Base-by-base conservation (phyloP, 179 eudicot species). In the Heliamphora pulchella region DNA sequence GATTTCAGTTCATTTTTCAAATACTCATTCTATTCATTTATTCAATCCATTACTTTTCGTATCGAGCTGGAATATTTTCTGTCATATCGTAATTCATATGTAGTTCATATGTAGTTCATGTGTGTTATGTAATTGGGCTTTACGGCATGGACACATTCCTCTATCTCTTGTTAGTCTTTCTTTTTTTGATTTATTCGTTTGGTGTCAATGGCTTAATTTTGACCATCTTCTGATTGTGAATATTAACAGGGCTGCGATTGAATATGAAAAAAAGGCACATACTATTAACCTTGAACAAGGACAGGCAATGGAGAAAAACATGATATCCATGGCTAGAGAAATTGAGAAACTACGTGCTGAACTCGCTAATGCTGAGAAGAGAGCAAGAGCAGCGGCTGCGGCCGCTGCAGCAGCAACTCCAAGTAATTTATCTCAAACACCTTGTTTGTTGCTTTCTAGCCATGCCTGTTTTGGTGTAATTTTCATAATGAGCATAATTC, bases 361-460 rank as follows among this genome's bases (percentile, higher is more conserved):
- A 82, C 92, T 94, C 79, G 90, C 87, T 63, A 82, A 91, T 86
- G 95, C 97, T 2, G 90, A 91, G 86, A 90, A 91, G 85, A 87
- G 91, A 76, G 93, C 91, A 10, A 87, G 85, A 85, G 94, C 89
- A 75, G 89, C 89, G 0, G 86, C 89, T 0, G 93, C 92, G 0
- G 89, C 90, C 1, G 84, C 92, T 44, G 91, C 90, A 9, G 86
- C 90, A 78, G 87, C 90, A 41, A 83, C 85, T 82, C 89, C 91
- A 76, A 82, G 95, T 91, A 86, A 82, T 22, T 74, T 65, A 74
- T 74, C 43, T 48, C 47, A 2, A 73, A 48, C 10, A 15, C 31
- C 15, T 82, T 71, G 48, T 44, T 46, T 41, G 17, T 54, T 63
- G 53, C 46, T 73, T n/a, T 80, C 15, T 64, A 58, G 14, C 55